Evolutionary conservation across 768 basidiomycete species (phyloP), one percentile per base, ranked within the genome.

Genomic region (Calocera cornea): DNA sequence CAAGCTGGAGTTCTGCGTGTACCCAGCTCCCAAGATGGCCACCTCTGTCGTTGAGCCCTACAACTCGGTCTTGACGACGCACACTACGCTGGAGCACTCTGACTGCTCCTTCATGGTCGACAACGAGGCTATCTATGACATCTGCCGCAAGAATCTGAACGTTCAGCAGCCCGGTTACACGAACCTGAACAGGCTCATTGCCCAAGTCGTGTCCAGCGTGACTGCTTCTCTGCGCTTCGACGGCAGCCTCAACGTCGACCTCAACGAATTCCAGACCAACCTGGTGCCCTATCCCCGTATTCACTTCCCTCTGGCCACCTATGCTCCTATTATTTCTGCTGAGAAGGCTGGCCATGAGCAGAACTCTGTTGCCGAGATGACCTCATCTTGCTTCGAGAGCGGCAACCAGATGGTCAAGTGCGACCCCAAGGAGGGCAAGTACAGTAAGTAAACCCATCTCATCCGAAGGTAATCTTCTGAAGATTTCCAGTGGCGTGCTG

Each of bases 71-170:
- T 83, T 99, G 70, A 98, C 97, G 63, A 99, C 97, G 64, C 97
- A 99, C 79, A 97, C 97, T 47, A 98, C 97, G 67, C 87, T 98
- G 68, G 97, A 98, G 79, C 97, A 99, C 80, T 97, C 97, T n/a
- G 97, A 99, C 81, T 99, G 97, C 79, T 97, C 97, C 40, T 99
- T 99, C 84, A 98, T 99, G 95, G 97, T 99, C 70, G 97, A 99
- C 76, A 99, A 99, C 76, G 95, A 99, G 78, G 97, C 95, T 65
- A 98, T 98, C 76, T 98, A 95, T 79, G 95, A 97, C 76, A 98
- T 98, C 76, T 98, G 95, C 90, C 95, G 97, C 83, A 87, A 89
- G 79, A 94, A 89, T 76, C 83, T 98, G 68, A 86, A 85, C 71
- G 89, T 97, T 71, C 74, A 82, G 31, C 88, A 84, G 36, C 97